Base-by-base conservation (phyloP, 352 stramenopile genomes). In the Pythium vanterpoolii region DNA sequence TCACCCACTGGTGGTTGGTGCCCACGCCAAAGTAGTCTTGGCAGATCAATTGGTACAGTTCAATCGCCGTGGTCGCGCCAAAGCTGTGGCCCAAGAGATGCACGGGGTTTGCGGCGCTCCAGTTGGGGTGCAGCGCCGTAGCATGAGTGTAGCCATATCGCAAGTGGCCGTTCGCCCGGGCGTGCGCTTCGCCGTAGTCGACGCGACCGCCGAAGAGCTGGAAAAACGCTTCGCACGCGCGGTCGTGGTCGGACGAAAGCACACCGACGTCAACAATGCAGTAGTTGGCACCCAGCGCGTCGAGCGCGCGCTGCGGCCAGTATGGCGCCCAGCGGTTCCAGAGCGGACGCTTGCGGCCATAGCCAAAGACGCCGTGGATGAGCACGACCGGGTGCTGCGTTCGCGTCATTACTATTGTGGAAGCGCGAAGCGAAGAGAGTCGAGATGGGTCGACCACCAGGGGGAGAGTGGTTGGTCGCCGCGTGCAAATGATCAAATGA, bases 21-120 rank as follows among this genome's bases (percentile, higher is more conserved):
- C 77, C 73, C 18, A 89, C 75, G 39, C 60, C 48, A 39, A 87
- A 89, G 46, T 72, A 77, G 62, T 89, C 77, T 7, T 67, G 43
- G 33, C 73, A 77, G 5, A 89, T 60, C 56, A 87, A 57, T 68
- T 91, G 82, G 49, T 92, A 88, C 31, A 92, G 55, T 53, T 91
- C 79, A 27, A 92, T 67, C 26, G 79, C 79, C 4, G 79, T 88
- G 21, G 78, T 87, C 10, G 67, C 69, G 39, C 82, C 79, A 27
- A 86, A 77, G 54, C 78, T 87, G 60, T 89, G 80, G 18, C 77
- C 80, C 16, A 89, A 30, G 8, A 90, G 55, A 36, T 87, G 79
- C 5, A 90, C 63, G 0, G 83, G 78, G 34, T 86, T 74, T 2
- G 60, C 26, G 3, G 62, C 68, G 59, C 71, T 87, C 77, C 79